phyloP scores from a whole-genome alignment of 305 asterid species.

The Plantago lanceolata region DNA sequence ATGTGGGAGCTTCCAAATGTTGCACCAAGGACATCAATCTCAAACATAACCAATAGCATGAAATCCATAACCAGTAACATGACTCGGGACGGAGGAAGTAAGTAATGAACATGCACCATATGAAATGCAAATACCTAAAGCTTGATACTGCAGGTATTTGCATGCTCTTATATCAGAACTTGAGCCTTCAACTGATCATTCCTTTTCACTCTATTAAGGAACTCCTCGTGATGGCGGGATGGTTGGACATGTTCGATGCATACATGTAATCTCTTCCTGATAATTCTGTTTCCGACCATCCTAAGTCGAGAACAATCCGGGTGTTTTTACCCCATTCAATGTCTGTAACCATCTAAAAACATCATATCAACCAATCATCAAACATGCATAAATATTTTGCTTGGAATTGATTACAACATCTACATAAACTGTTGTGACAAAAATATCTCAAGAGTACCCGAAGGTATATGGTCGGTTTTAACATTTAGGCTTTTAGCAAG shows the following conservation, averaged over 20 bases:
- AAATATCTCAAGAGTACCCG: background rate
- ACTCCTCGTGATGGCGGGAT: constrained; percentile 69
- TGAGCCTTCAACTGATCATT: constrained; percentile 71
- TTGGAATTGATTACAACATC: constrained; percentile 17
- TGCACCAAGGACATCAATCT: too few relatives aligned
- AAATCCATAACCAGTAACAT: too few relatives aligned
- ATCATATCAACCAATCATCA: constrained; percentile 25
- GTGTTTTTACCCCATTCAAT: constrained; percentile 95
- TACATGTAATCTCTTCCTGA: constrained; percentile 70
- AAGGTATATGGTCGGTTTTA: background rate
- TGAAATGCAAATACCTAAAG: too few relatives aligned
- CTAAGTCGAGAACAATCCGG: constrained; percentile 73
- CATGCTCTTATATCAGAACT: too few relatives aligned
- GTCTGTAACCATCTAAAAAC: constrained; percentile 92
- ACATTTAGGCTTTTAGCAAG: background rate
- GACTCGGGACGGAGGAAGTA: too few relatives aligned
- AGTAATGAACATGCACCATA: too few relatives aligned
- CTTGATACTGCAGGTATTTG: too few relatives aligned
- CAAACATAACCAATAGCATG: too few relatives aligned
- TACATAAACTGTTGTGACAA: constrained; percentile 12
- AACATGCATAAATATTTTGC: constrained; percentile 17
- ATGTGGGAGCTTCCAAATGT: too few relatives aligned
- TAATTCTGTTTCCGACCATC: constrained; percentile 72
- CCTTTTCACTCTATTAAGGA: constrained; percentile 45
- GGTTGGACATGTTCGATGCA: constrained; percentile 73